A percentile compares a stretch with the other conserved stretches of the same genome.
phyloP scores from a whole-genome alignment of 306 rosid genomes.

The Vicia faba region DNA sequence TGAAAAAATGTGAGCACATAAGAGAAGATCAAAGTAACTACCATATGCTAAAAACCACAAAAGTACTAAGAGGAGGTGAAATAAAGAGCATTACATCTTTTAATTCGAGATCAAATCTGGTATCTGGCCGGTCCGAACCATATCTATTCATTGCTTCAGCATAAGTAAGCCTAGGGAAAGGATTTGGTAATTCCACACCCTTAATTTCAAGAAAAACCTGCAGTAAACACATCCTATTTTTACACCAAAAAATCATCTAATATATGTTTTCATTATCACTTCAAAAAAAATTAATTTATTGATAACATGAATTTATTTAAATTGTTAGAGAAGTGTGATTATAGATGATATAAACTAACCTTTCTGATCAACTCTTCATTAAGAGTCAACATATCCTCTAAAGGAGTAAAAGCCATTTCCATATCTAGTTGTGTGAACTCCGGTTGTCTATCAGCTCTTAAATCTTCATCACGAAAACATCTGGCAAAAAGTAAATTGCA shows the following conservation, averaged over 20 bases:
- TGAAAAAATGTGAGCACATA: not conserved
- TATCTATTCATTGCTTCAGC: slow-evolving; percentile 90
- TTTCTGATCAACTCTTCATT: slow-evolving; percentile 93
- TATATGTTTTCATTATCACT: slow-evolving; percentile 16
- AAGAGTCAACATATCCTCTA: slow-evolving; percentile 82
- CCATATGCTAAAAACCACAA: slow-evolving; percentile 23
- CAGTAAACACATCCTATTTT: slow-evolving; percentile 37
- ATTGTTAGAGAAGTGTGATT: slow-evolving; percentile 16
- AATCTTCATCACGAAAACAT: slow-evolving; percentile 97
- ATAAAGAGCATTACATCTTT: slow-evolving; percentile 69
- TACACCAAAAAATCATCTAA: slow-evolving; percentile 15
- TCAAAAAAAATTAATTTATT: not conserved
- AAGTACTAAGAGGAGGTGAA: slow-evolving; percentile 21
- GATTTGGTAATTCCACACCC: slow-evolving; percentile 78
- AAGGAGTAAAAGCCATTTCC: slow-evolving; percentile 92
- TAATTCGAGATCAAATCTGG: slow-evolving; percentile 85
- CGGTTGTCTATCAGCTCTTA: slow-evolving; percentile 96
- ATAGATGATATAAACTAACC: slow-evolving; percentile 49
- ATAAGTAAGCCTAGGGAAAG: slow-evolving; percentile 97
- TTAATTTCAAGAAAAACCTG: slow-evolving; percentile 90
- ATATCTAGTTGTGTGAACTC: slow-evolving; percentile 98
- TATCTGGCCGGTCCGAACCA: slow-evolving; percentile 92
- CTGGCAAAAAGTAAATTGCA: slow-evolving; percentile 46
- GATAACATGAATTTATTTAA: slow-evolving; percentile 13
- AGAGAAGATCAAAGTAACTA: not conserved